Conservation (phyloP, 192 early-diverging fungal species). For the Phlyctochytrium arcticum region DNA sequence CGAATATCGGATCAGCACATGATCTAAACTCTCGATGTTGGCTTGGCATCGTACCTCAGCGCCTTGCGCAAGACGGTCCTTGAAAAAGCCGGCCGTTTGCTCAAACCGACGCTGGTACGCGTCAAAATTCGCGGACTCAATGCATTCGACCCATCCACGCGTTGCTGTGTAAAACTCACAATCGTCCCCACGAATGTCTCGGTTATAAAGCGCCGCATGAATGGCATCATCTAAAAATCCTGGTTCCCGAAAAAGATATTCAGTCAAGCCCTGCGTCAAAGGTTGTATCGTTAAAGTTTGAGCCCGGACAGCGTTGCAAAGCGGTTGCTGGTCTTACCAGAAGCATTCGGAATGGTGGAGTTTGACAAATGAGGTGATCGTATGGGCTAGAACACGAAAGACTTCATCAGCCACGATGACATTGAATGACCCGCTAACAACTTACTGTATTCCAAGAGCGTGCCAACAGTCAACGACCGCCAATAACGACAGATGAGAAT, state of each 20-base stretch:
- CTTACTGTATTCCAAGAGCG: slow-evolving; percentile 63
- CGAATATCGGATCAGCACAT: neutral
- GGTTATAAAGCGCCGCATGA: slow-evolving; percentile 69
- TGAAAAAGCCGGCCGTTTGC: slow-evolving; percentile 78
- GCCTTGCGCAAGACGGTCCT: slow-evolving; percentile 46
- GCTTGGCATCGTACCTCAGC: slow-evolving; percentile 51
- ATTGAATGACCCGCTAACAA: neutral
- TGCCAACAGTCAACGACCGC: slow-evolving; percentile 96
- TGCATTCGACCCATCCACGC: slow-evolving; percentile 89
- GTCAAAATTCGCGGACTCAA: slow-evolving; percentile 75
- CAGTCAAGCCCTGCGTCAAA: slow-evolving; percentile 72
- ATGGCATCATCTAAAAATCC: slow-evolving; percentile 86
- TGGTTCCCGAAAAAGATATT: slow-evolving; percentile 82
- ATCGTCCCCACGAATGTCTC: slow-evolving; percentile 56
- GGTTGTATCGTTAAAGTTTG: no score
- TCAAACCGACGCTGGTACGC: slow-evolving; percentile 83
- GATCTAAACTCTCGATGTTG: neutral
- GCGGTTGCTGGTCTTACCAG: slow-evolving; percentile 43
- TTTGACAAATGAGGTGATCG: slow-evolving; percentile 92
- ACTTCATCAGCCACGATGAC: no score
- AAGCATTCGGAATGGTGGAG: slow-evolving; percentile 90
- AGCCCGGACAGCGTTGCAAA: no score
- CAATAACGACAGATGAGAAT: slow-evolving; percentile 91
- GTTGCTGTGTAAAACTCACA: slow-evolving; percentile 91
- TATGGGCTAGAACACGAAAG: slow-evolving; percentile 79